A percentile compares a stretch with the other conserved stretches of the same genome.
phyloP scores from a whole-genome alignment of 116 monocot species.

The Posidonia oceanica region DNA sequence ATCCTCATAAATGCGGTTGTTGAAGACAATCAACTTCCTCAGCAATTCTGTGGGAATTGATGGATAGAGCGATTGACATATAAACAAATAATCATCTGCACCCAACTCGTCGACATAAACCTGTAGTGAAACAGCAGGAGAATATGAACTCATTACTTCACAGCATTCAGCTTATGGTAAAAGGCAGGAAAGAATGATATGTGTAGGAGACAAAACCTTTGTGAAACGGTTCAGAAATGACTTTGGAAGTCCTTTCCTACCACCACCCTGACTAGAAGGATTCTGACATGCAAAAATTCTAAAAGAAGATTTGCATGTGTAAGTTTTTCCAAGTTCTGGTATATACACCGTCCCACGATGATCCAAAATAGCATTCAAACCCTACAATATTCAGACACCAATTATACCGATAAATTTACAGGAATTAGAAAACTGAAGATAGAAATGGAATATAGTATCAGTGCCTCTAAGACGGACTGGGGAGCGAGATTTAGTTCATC shows the following conservation, averaged over 20 bases:
- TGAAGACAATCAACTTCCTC: constrained; percentile 70
- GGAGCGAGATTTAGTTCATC: constrained; percentile 99
- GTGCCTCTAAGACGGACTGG: constrained; percentile 85
- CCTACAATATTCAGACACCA: constrained; percentile 20
- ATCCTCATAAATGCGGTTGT: constrained; percentile 59
- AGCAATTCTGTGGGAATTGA: constrained; percentile 41
- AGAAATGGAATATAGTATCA: neutral
- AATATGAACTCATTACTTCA: neutral
- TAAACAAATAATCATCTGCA: constrained; percentile 68
- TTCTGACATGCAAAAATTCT: constrained; percentile 98
- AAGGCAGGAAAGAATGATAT: too few species aligned
- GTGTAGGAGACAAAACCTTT: constrained; percentile 24
- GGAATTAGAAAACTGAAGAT: too few species aligned
- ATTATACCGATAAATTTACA: constrained; percentile 1
- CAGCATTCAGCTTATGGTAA: neutral
- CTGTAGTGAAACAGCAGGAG: constrained; percentile 20
- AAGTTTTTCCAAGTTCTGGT: constrained; percentile 65
- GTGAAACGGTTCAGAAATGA: constrained; percentile 94
- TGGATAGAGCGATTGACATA: constrained; percentile 63
- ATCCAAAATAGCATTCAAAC: constrained; percentile 91
- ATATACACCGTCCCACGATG: constrained; percentile 95
- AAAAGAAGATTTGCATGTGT: constrained; percentile 72
- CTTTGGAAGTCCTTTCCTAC: constrained; percentile 94
- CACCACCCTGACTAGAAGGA: constrained; percentile 89
- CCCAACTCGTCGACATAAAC: constrained; percentile 88